Base-by-base conservation (phyloP, 371 early-diverging fungal genomes). In the Lichtheimia ramosa region DNA sequence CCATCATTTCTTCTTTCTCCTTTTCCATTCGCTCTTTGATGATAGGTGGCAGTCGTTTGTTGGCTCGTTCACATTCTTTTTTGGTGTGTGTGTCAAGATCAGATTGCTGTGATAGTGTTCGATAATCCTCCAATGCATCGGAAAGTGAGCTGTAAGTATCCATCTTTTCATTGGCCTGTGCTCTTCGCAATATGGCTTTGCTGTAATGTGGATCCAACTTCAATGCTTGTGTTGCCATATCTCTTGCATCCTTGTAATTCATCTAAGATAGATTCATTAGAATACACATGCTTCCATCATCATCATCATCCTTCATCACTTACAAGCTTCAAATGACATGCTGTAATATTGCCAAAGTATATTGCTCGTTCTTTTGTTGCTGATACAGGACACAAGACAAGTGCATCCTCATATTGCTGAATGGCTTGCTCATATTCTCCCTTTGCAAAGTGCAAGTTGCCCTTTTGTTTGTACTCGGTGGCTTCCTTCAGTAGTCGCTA, bases 171-270 rank as follows among this genome's bases (percentile, higher is more conserved):
- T 87, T 88, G 3, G 93, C 90, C 63, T 88, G 88, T 3, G 95
- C 95, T 53, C 92, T 82, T 24, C 95, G 82, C 48, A 88, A 70
- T 46, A 90, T 70, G 0, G 92, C 94, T 73, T 93, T 92, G 51
- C 80, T 77, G 57, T 90, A 94, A 3, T 66, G 72, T 16, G 92
- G 85, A 60, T 89, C 88, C 18, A 85, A 74, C 59, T 83, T 77
- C n/a, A 95, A 65, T 4, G 94, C 92, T 51, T 70, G 64, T 0
- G 73, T 66, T 64, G 88, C 82, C 59, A 64, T 57, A 39, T 73
- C 71, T 53, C 79, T 65, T 42, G 84, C 82, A 43, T 84, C 76
- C 53, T 77, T 73, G 23, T 66, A 78, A 5, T 80, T 67, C 16
- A 70, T 63, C 87, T 86, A 59, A 18, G 50, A 34, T 28, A 7